These are phyloP conservation scores for Gracilariopsis chorda DNA, from an alignment of 23 red algal genomes.

Conservation along the genomic window DNA sequence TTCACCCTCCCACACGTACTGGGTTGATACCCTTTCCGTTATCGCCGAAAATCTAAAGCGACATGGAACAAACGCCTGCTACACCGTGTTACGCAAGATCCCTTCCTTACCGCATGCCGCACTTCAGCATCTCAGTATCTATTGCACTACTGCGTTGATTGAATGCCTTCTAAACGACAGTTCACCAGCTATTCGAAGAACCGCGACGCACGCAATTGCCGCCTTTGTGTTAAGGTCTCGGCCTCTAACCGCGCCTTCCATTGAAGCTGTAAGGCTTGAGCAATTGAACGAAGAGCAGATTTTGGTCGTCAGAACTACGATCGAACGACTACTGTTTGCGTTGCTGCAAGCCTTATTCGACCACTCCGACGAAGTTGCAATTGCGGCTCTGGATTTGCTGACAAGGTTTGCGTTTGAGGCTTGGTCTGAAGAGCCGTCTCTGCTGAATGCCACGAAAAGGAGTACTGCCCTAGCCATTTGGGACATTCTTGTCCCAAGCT, in stretches of 20 bases:
- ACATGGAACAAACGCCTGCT: not conserved
- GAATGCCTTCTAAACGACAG: not conserved
- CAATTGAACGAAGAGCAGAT: slow-evolving; percentile 11
- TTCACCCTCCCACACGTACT: slow-evolving; percentile 17
- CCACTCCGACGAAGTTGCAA: slow-evolving; percentile 17
- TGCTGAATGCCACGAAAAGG: slow-evolving; percentile 20
- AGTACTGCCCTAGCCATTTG: slow-evolving; percentile 30
- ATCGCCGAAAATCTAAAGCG: slow-evolving; percentile 30
- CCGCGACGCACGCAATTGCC: not conserved
- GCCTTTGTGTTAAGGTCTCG: slow-evolving; percentile 12
- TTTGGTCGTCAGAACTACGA: not conserved
- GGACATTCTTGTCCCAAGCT: slow-evolving; percentile 30
- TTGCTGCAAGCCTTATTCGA: slow-evolving; percentile 57
- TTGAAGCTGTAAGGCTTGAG: slow-evolving; percentile 44
- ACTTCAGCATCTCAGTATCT: slow-evolving; percentile 37
- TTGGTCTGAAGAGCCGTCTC: not conserved
- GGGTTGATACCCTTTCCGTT: slow-evolving; percentile 44
- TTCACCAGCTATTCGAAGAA: not conserved
- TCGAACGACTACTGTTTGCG: slow-evolving; percentile 38
- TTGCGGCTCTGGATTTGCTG: not conserved
- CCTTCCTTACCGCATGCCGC: slow-evolving; percentile 44
- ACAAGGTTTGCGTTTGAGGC: slow-evolving; percentile 22
- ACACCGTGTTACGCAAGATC: slow-evolving; percentile 24
- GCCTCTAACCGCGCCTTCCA: slow-evolving; percentile 40
- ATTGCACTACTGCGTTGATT: slow-evolving; percentile 22